Base-by-base conservation (phyloP, 73 alveolate genomes). In the Paramecium tetraurelia region DNA sequence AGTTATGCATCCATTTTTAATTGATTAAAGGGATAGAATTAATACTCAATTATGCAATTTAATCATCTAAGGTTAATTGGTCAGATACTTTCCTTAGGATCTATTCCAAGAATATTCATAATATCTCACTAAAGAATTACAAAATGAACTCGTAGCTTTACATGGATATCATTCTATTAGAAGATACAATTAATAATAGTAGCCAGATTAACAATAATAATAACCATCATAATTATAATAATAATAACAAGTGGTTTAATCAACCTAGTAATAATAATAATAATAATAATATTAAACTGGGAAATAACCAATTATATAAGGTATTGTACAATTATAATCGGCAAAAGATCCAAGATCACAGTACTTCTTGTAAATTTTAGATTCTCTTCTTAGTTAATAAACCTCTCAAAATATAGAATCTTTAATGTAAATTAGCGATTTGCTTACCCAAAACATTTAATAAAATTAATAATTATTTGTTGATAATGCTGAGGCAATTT, bases 371-470 rank as follows among this genome's bases (percentile, higher is more conserved):
- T 44, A 21, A 80, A 31, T 80, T 14, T 41, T 80, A 80, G 90
- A 80, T 27, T 80, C 76, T 24, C 46, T 80, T 22, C 21, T 22
- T 18, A 31, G 41, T 18, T 48, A 80, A 48, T 46, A 41, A 44
- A 80, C 90, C 5, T 80, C 90, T 8, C n/a, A 20, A 24, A 44
- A 80, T 43, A 80, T 80, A 44, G 90, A 80, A 44, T 80, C 90
- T 38, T 41, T 80, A 4, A 80, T 80, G 76, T 46, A 80, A 43
- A 80, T 80, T 16, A 44, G 31, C 43, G 90, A 80, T 80, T 24
- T 41, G 7, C 50, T 80, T 3, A 35, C 87, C 2, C 18, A 80
- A 46, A 80, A 80, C 5, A 43, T 21, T 48, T 41, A 44, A 24
- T 40, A 80, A 80, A 80, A 44, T 46, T 63, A 80, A 80, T n/a